These are phyloP conservation scores for Chrysanthemum lavandulifolium DNA, from an alignment of 129 eudicot genomes.

Conservation along the genomic window DNA sequence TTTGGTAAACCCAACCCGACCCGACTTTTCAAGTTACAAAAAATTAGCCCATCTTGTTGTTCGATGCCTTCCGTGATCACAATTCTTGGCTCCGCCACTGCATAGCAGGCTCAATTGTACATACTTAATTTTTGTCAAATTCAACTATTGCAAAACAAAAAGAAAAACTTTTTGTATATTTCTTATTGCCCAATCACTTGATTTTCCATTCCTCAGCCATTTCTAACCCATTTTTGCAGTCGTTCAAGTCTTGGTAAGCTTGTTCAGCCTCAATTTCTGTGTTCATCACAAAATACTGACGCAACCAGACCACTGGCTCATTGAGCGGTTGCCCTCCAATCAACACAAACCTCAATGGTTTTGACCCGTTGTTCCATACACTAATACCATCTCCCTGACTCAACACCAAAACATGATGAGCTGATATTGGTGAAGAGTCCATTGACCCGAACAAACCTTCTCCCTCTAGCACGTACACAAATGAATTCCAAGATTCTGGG, in stretches of 20 bases:
- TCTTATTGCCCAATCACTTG: slow-evolving; percentile 24
- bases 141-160: background rate
- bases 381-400: slow-evolving; percentile 78
- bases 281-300: slow-evolving; percentile 96
- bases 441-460: slow-evolving; percentile 70
- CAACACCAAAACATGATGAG: slow-evolving; percentile 73
- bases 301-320: slow-evolving; percentile 72
- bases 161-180: background rate
- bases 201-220: slow-evolving; percentile 81
- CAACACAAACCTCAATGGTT: slow-evolving; percentile 57
- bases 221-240: slow-evolving; percentile 79
- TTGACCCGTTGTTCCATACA: slow-evolving; percentile 71
- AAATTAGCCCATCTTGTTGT: too few species aligned
- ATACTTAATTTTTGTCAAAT: background rate
- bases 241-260: slow-evolving; percentile 70
- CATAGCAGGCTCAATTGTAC: too few species aligned
- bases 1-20: too few species aligned
- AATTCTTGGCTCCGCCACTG: too few species aligned
- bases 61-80: too few species aligned
- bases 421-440: slow-evolving; percentile 41
- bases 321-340: slow-evolving; percentile 75
- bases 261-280: slow-evolving; percentile 71
- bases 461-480: slow-evolving; percentile 67
- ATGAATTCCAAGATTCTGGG: slow-evolving; percentile 80
- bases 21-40: too few species aligned